Evolutionary conservation across 1,139 yeast species (phyloP), one percentile per base, ranked within the genome.

Genomic region (Hemisphaericaspora lyxosophila): DNA sequence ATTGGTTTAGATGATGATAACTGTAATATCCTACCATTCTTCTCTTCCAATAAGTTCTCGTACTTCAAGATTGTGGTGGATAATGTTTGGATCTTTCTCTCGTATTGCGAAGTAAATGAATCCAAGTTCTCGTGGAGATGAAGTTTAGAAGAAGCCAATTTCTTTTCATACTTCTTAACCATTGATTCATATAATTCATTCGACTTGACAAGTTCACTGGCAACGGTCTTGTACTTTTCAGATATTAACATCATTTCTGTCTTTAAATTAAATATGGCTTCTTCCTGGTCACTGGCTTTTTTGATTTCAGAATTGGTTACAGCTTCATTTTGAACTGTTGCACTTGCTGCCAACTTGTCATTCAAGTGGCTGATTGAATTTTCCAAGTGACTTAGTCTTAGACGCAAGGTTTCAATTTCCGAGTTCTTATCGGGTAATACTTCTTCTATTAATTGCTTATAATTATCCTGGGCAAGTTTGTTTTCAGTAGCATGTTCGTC

Each of bases 1-100:
- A 73, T 70, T 0, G 78, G 78, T 40, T 59, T 62, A 2, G 77
- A 61, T 0, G 70, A 56, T 2, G 70, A 59, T 19, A 71, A 44
- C 40, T 64, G 69, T 6, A 63, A 48, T 3, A 73, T 59, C 29
- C 55, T 54, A 1, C 59, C 44, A 36, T 72, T 70, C 45, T 66
- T 69, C 33, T 66, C 70, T 33, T 67, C 71, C 2, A 73, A 45
- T 14, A 67, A 44, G 2, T 53, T 51, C 48, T 70, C 75, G 44
- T 60, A 70, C 43, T 58, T 62, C 14, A 59, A 41, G 1, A 69
- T 48, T 1, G 57, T 54, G 2, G 62, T 48, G 2, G 58, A 45
- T 16, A 67, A 45, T 31, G 67, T 71, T 40, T 63, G 64, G 13
- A 67, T 55, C 38, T 59, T 63, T 39, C 54, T 59, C 27, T 63